These are phyloP conservation scores for Kluyveromyces dobzhanskii DNA, from an alignment of 805 yeast species.

Conservation along the genomic window DNA sequence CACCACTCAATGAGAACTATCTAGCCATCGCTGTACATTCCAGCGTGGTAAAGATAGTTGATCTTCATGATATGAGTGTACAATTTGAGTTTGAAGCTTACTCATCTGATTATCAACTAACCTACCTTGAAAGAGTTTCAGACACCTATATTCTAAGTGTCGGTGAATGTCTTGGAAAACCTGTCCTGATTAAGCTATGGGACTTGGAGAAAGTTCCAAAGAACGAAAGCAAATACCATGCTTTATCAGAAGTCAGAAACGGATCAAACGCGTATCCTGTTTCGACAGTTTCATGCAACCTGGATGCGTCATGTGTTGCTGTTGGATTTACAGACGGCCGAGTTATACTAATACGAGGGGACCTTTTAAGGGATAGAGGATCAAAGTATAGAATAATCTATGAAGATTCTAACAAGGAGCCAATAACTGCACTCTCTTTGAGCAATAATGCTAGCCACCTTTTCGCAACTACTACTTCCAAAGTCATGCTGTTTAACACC, in stretches of 20 bases:
- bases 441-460: conserved; percentile 41
- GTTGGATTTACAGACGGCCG: conserved; percentile 47
- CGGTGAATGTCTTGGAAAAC: conserved; percentile 67
- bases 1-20: conserved; percentile 42
- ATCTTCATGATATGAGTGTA: conserved; percentile 37
- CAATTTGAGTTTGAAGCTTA: conserved; percentile 52
- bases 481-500: conserved; percentile 62
- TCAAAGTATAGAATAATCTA: conserved; percentile 76
- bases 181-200: conserved; percentile 67
- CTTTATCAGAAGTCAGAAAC: conserved; percentile 55
- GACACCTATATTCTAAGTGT: conserved; percentile 54
- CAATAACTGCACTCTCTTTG: conserved; percentile 71
- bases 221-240: conserved; percentile 38
- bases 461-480: conserved; percentile 69
- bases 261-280: conserved; percentile 75
- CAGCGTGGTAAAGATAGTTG: conserved; percentile 48
- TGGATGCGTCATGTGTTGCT: conserved; percentile 21
- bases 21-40: conserved; percentile 53
- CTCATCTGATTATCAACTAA: conserved; percentile 55
- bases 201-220: conserved; percentile 44
- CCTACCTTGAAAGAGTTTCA: conserved; percentile 43
- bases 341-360: conserved; percentile 79
- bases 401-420: conserved; percentile 53
- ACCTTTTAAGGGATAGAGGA: conserved; percentile 79
- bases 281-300: conserved; percentile 19